Conservation (phyloP, 768 basidiomycete species). For the Coprinopsis marcescibilis region DNA sequence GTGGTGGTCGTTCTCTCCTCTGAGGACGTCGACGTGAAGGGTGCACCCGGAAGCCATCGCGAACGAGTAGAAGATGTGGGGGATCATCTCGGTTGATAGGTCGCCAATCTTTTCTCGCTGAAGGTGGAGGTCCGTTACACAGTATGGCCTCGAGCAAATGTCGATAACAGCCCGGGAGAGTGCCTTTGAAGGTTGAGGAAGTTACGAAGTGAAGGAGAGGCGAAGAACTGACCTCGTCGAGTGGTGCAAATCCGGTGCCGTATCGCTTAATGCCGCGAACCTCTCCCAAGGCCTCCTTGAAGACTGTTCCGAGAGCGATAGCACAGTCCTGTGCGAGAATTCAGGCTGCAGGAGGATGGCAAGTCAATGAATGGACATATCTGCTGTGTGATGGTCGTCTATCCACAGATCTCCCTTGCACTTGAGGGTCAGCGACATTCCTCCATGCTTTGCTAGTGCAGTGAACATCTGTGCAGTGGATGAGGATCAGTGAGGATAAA, state of each 20-base stretch:
- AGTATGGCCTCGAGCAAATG: slow-evolving; percentile 96
- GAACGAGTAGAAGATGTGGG: slow-evolving; percentile 96
- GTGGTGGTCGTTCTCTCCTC: slow-evolving; percentile 98
- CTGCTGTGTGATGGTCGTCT: slow-evolving; percentile 98
- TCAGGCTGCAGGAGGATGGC: slow-evolving; percentile 14
- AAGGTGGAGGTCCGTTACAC: slow-evolving; percentile 84
- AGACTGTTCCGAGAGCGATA: slow-evolving; percentile 82
- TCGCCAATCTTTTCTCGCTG: slow-evolving; percentile 92
- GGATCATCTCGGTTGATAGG: slow-evolving; percentile 95
- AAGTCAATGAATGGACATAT: slow-evolving; percentile 47
- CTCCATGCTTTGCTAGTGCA: slow-evolving; percentile 94
- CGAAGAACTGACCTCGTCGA: slow-evolving; percentile 73
- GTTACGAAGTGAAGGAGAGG: slow-evolving; percentile 6
- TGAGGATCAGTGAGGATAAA: slow-evolving; percentile 4
- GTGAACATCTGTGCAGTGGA: slow-evolving; percentile 77
- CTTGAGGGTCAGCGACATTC: slow-evolving; percentile 85
- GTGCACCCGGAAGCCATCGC: slow-evolving; percentile 95
- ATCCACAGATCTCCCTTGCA: slow-evolving; percentile 96
- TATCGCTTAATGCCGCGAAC: slow-evolving; percentile 91
- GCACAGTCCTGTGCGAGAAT: slow-evolving; percentile 72
- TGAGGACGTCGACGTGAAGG: slow-evolving; percentile 88
- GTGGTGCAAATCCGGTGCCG: slow-evolving; percentile 93
- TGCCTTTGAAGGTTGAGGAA: slow-evolving; percentile 46
- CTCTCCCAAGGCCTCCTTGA: slow-evolving; percentile 93
- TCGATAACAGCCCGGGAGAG: slow-evolving; percentile 95